phyloP scores from a whole-genome alignment of 495 filamentous ascomycete genomes.

The Penicillium diatomitis region DNA sequence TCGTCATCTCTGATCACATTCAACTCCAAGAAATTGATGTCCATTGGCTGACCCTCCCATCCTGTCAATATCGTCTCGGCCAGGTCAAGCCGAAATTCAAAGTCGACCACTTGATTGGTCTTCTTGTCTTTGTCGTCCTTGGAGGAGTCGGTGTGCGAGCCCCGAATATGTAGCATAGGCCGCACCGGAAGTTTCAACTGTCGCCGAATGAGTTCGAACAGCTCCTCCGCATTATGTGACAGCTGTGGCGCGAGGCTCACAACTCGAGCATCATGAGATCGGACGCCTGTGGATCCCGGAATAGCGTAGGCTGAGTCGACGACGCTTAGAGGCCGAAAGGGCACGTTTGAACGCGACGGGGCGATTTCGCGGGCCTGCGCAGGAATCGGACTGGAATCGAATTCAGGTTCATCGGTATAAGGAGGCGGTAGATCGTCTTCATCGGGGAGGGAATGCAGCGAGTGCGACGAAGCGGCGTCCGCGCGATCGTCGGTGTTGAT shows the following conservation, averaged over 20 bases:
- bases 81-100: constrained; percentile 31
- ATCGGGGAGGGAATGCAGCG: constrained; percentile 15
- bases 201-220: constrained; percentile 18
- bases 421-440: constrained; percentile 15
- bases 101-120: constrained; percentile 27
- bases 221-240: constrained; percentile 12
- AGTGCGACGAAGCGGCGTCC: constrained; percentile 12
- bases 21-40: constrained; percentile 12
- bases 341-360: not conserved
- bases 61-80: constrained; percentile 24
- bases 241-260: constrained; percentile 19
- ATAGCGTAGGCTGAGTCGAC: constrained; percentile 16
- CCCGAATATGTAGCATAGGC: constrained; percentile 24
- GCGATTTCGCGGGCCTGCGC: not conserved
- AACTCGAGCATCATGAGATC: constrained; percentile 8
- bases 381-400: constrained; percentile 1
- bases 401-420: constrained; percentile 15
- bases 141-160: constrained; percentile 23
- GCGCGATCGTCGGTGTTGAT: constrained; percentile 6
- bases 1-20: constrained; percentile 21
- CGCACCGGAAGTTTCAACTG: constrained; percentile 30
- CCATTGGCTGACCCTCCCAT: constrained; percentile 10
- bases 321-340: constrained; percentile 4
- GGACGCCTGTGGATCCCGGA: constrained; percentile 5
- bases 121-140: constrained; percentile 21